Evolutionary conservation across 805 yeast species (phyloP).

Genomic region (Saccharomycopsis javanensis): DNA sequence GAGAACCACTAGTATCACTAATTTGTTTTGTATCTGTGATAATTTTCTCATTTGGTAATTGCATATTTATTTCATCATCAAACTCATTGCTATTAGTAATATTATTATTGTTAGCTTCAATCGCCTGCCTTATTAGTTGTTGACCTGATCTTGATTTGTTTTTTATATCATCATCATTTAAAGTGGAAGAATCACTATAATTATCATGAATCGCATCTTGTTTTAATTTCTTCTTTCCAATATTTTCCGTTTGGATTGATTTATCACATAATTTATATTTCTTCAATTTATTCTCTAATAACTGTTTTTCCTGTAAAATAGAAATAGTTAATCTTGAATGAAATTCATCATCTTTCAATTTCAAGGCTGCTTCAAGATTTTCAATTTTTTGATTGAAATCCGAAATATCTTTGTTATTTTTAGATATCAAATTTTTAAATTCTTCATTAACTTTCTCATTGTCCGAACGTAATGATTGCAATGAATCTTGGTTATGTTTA

Average conservation of each 20-base stretch:
- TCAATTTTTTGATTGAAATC: slow-evolving; percentile 8
- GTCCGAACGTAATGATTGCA: slow-evolving; percentile 20
- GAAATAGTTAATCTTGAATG: slow-evolving; percentile 3
- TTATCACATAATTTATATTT: slow-evolving; percentile 4
- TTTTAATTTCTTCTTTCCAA: not conserved
- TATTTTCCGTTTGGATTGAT: slow-evolving; percentile 14
- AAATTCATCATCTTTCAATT: slow-evolving; percentile 7
- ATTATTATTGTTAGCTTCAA: not conserved
- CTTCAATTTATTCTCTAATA: not conserved
- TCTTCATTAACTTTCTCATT: slow-evolving; percentile 11
- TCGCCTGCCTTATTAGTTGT: not conserved
- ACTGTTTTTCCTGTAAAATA: slow-evolving; percentile 3
- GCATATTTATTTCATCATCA: not conserved
- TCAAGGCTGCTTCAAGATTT: slow-evolving; percentile 5
- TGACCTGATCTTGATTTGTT: not conserved
- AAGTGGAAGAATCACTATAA: slow-evolving; percentile 18
- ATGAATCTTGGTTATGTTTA: slow-evolving; percentile 21
- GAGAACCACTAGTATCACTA: not conserved
- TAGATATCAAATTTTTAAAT: not conserved
- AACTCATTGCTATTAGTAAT: not conserved
- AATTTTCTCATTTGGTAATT: not conserved
- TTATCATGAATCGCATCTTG: slow-evolving; percentile 8
- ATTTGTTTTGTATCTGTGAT: slow-evolving; percentile 1
- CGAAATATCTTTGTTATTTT: not conserved
- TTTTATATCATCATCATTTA: slow-evolving; percentile 17